Conservation (phyloP, 202 grass and related monocot genomes). For the Schoenoplectus tabernaemontani region DNA sequence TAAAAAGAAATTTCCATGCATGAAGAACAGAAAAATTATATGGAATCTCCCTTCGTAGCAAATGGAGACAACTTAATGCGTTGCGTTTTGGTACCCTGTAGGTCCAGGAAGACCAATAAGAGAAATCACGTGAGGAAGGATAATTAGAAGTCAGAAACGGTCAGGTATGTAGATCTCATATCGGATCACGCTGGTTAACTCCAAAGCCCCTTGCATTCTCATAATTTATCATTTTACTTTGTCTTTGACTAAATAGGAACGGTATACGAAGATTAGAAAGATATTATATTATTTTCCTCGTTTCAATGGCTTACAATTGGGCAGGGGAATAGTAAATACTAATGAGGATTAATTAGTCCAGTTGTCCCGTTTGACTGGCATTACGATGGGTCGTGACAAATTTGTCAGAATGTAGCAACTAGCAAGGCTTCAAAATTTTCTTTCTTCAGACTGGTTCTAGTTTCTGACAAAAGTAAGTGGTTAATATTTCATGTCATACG, state of each 20-base stretch:
- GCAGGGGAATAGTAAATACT: background rate
- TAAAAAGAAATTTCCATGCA: background rate
- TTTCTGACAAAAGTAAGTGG: background rate
- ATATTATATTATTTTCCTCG: too few species aligned
- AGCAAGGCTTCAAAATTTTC: slow-evolving; percentile 13
- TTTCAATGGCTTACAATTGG: background rate
- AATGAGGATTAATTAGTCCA: background rate
- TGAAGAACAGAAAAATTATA: background rate
- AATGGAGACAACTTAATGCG: background rate
- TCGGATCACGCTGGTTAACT: background rate
- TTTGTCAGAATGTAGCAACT: background rate
- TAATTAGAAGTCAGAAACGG: slow-evolving; percentile 19
- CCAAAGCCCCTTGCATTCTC: too few species aligned
- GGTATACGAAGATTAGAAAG: too few species aligned
- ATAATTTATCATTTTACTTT: slow-evolving; percentile 19
- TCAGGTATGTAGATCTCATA: slow-evolving; percentile 20
- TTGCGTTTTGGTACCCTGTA: background rate
- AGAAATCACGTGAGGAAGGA: slow-evolving; percentile 16
- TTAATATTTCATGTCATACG: background rate
- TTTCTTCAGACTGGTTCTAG: background rate
- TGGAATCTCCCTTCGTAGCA: background rate
- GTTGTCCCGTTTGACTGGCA: slow-evolving; percentile 1
- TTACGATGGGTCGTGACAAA: slow-evolving; percentile 4
- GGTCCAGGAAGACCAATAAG: background rate
- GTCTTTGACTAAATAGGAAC: background rate